Evolutionary conservation across 495 filamentous ascomycete species (phyloP).

Genomic region (Immersiella caudata): DNA sequence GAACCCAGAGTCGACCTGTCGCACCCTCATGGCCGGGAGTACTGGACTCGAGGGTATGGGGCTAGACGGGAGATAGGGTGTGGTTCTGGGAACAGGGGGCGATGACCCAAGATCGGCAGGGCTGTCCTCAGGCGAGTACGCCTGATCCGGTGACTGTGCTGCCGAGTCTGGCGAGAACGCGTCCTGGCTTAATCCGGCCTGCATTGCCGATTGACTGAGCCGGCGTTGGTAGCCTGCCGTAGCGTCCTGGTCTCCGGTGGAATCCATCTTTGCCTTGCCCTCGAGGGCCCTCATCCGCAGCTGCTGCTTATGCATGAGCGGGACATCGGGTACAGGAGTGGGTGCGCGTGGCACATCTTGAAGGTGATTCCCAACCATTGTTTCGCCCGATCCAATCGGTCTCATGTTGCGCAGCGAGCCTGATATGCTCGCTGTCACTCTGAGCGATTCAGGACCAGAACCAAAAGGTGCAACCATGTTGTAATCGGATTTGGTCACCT

Average conservation of each 20-base stretch:
- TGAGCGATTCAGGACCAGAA: conserved; percentile 73
- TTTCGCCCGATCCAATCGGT: conserved; percentile 64
- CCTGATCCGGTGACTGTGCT: conserved; percentile 59
- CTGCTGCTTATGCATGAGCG: conserved; percentile 34
- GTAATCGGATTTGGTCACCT: conserved; percentile 68
- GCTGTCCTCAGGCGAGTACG: conserved; percentile 57
- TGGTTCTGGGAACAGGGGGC: conserved; percentile 67
- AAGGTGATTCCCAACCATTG: conserved; percentile 51
- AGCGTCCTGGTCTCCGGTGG: conserved; percentile 26
- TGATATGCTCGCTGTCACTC: conserved; percentile 83
- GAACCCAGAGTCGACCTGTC: conserved; percentile 72
- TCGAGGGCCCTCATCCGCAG: conserved; percentile 26
- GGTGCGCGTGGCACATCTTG: conserved; percentile 80
- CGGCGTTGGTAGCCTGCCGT: conserved; percentile 17
- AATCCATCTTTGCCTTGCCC: conserved; percentile 29
- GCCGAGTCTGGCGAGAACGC: conserved; percentile 52
- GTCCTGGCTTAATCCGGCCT: conserved; percentile 38
- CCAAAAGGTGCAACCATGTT: conserved; percentile 69
- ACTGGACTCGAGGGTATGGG: conserved; percentile 71
- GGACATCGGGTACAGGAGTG: conserved; percentile 68
- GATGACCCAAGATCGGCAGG: conserved; percentile 74
- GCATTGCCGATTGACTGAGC: conserved; percentile 20
- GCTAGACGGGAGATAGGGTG: conserved; percentile 51
- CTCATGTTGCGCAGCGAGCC: conserved; percentile 85
- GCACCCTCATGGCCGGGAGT: conserved; percentile 62